Percentiles rank a stretch among this genome's conserved stretches.
These are phyloP conservation scores for Puya raimondii DNA, from an alignment of 176 grass and related monocot genomes.

Conservation along the genomic window DNA sequence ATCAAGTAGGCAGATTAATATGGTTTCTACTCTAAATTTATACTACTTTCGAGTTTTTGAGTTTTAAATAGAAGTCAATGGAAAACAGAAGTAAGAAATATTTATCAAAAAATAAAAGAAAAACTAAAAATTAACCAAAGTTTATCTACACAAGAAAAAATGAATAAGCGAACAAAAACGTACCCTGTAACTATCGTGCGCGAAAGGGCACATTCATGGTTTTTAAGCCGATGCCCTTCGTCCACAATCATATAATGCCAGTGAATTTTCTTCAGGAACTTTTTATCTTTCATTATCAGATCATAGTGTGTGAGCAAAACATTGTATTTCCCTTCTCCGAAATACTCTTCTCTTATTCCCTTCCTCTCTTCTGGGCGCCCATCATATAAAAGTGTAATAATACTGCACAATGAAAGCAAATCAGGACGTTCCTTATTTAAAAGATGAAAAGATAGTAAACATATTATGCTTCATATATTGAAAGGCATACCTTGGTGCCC, in stretches of 20 bases:
- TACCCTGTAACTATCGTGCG: constrained; percentile 84
- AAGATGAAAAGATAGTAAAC: constrained; percentile 18
- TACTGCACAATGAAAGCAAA: constrained; percentile 45
- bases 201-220: constrained; percentile 97
- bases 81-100: background rate
- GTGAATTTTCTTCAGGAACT: constrained; percentile 92
- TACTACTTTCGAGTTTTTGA: no score
- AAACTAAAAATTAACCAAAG: background rate
- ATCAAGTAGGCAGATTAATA: no score
- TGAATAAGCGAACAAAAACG: constrained; percentile 14
- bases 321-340: constrained; percentile 62
- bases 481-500: constrained; percentile 76
- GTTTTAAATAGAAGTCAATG: no score
- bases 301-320: constrained; percentile 99
- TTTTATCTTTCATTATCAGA: constrained; percentile 98
- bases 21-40: no score
- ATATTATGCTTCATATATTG: background rate
- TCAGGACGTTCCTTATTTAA: background rate
- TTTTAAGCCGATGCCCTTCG: constrained; percentile 98
- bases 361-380: constrained; percentile 95
- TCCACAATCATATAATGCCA: constrained; percentile 98
- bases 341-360: constrained; percentile 69
- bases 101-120: background rate
- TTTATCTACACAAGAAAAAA: background rate
- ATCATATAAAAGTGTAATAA: constrained; percentile 85